These are phyloP conservation scores for Cyberlindnera nakhonratchasimensis DNA, from an alignment of 805 yeast species.

Conservation along the genomic window DNA sequence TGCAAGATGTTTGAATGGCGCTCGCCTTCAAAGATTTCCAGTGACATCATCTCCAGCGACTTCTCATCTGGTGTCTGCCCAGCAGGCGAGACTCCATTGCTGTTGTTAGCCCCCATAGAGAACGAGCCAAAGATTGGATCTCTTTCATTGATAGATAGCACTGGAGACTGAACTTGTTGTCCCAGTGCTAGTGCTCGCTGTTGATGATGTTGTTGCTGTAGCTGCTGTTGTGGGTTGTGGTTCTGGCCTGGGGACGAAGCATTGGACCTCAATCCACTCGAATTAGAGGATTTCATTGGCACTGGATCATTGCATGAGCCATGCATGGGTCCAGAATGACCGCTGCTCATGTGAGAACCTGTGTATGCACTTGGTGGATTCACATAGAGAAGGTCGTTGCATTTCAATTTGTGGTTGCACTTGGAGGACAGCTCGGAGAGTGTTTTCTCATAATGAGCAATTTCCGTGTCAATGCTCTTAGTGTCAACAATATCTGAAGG, in stretches of 20 bases:
- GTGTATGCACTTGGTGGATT: conserved; percentile 3
- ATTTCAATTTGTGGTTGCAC: conserved; percentile 2
- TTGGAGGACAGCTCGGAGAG: conserved; percentile 1
- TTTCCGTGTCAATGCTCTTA: conserved; percentile 2
- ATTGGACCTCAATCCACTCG: neutral
- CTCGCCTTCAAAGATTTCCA: conserved; percentile 15
- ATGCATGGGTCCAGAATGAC: neutral
- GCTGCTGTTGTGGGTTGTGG: neutral
- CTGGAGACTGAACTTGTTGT: neutral
- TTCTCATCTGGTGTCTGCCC: conserved; percentile 7
- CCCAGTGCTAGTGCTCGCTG: neutral
- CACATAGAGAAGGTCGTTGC: conserved; percentile 8
- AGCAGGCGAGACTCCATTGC: neutral
- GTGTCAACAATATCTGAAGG: conserved; percentile 4
- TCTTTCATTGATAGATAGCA: neutral
- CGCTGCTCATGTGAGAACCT: neutral
- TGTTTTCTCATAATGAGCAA: conserved; percentile 4
- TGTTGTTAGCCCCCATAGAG: neutral
- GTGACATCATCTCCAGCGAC: neutral
- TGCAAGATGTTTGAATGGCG: conserved; percentile 14
- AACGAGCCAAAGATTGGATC: neutral
- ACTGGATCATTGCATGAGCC: neutral
- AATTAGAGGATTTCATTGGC: neutral
- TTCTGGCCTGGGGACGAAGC: neutral
- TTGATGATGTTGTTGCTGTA: neutral